phyloP scores from a whole-genome alignment of 2,329 filamentous ascomycete genomes.

The Epichloe hybrida region DNA sequence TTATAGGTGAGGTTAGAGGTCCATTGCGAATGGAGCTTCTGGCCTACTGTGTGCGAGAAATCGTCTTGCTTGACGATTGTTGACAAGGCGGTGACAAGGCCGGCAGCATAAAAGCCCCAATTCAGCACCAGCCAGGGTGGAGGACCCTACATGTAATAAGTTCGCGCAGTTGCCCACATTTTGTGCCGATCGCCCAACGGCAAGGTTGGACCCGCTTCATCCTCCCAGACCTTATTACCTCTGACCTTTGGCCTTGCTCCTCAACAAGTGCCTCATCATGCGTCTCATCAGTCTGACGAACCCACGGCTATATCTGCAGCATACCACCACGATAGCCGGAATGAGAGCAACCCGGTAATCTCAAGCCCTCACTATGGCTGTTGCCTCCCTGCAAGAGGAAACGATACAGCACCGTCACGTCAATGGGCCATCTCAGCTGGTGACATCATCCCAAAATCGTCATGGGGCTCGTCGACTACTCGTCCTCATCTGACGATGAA shows the following conservation, averaged over 20 bases:
- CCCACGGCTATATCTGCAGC: background rate
- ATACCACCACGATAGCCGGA: background rate
- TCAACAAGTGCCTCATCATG: background rate
- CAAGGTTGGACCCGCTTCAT: too few species aligned
- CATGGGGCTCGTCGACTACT: slow-evolving; percentile 48
- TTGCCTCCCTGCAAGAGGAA: background rate
- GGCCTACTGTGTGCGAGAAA: too few species aligned
- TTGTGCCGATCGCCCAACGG: too few species aligned
- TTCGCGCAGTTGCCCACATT: too few species aligned
- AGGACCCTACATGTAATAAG: too few species aligned
- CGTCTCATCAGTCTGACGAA: background rate
- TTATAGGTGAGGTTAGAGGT: too few species aligned
- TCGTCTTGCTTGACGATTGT: background rate
- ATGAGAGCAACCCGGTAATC: background rate
- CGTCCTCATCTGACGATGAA: slow-evolving; percentile 28
- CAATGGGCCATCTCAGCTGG: background rate
- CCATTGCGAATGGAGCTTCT: too few species aligned
- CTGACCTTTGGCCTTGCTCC: background rate
- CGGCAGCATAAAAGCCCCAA: background rate
- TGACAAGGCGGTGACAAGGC: background rate
- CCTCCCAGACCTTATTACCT: too few species aligned
- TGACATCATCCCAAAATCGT: background rate
- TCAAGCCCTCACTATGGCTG: background rate
- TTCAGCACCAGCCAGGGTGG: too few species aligned
- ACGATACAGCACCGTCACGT: background rate